phyloP scores from a whole-genome alignment of 2,329 filamentous ascomycete genomes.

The Ceratocystis alfenasii region DNA sequence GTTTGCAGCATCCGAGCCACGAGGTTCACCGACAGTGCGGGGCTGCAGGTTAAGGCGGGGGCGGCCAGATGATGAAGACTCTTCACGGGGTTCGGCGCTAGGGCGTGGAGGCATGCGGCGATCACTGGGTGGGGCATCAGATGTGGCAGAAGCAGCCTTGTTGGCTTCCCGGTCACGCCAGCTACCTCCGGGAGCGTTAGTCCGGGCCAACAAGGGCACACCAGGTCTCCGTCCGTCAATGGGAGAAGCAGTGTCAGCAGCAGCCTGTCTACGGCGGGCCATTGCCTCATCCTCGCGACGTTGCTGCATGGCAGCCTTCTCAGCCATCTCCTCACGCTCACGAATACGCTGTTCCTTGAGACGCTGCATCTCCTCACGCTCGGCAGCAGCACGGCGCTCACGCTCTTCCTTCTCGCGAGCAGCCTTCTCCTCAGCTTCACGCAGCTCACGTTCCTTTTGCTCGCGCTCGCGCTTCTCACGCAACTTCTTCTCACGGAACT shows the following conservation, averaged over 20 bases:
- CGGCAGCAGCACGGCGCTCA: constrained; percentile 65
- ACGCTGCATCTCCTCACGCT: constrained; percentile 56
- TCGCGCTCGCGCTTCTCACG: constrained; percentile 76
- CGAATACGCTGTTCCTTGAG: constrained; percentile 53
- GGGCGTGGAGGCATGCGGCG: constrained; percentile 21
- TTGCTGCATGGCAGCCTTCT: constrained; percentile 57
- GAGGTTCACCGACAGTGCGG: constrained; percentile 39
- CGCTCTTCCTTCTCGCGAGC: constrained; percentile 78
- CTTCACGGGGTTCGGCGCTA: neutral
- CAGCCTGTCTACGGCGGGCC: constrained; percentile 51
- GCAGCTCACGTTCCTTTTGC: constrained; percentile 64
- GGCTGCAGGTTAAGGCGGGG: constrained; percentile 48
- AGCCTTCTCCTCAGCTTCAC: constrained; percentile 76
- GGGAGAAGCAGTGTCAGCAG: constrained; percentile 1
- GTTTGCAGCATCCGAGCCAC: constrained; percentile 40
- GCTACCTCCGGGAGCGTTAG: constrained; percentile 29
- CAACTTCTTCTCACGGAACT: constrained; percentile 69
- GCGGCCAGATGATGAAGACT: constrained; percentile 31
- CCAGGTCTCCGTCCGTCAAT: constrained; percentile 24
- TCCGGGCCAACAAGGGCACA: neutral
- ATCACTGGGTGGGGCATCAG: constrained; percentile 25
- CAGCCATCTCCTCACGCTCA: constrained; percentile 55
- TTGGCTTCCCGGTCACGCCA: constrained; percentile 35
- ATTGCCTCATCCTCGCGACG: constrained; percentile 82
- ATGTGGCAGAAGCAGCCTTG: constrained; percentile 27